Conservation (phyloP, 1,284 basidiomycete genomes). For the Cutaneotrichosporon sp. region DNA sequence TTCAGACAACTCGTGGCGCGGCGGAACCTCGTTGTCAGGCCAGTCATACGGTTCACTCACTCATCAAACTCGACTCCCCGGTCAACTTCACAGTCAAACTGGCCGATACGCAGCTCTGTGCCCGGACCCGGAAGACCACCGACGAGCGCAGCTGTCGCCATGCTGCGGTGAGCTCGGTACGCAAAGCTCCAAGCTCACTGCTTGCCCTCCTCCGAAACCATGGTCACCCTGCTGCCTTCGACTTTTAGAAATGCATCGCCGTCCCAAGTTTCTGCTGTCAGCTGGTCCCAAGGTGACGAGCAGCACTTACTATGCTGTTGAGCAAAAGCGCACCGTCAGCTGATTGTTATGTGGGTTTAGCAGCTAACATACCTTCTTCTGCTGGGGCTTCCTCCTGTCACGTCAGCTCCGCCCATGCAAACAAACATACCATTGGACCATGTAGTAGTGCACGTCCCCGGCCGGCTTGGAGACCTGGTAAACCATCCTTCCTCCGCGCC, state of each 20-base stretch:
- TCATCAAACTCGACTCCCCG: constrained; percentile 25
- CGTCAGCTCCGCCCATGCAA: constrained; percentile 12
- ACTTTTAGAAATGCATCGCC: constrained; percentile 54
- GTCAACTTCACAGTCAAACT: constrained; percentile 57
- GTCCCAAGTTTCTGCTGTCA: constrained; percentile 47
- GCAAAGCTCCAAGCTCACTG: constrained; percentile 25
- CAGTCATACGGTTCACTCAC: constrained; percentile 18
- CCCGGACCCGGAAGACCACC: constrained; percentile 26
- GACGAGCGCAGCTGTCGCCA: constrained; percentile 27
- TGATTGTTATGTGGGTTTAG: no score
- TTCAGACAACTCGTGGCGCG: constrained; percentile 28
- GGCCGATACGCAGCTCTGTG: constrained; percentile 56
- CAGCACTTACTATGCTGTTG: constrained; percentile 41
- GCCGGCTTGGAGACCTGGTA: constrained; percentile 12
- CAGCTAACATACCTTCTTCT: constrained; percentile 36
- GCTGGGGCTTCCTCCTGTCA: constrained; percentile 47
- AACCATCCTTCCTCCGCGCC: constrained; percentile 23
- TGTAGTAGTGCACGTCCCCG: constrained; percentile 27
- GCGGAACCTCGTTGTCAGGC: constrained; percentile 29
- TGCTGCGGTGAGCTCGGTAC: constrained; percentile 16
- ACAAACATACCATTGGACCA: constrained; percentile 44
- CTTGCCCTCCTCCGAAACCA: constrained; percentile 49
- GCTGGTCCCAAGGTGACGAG: neutral
- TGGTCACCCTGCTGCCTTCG: constrained; percentile 52
- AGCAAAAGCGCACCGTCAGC: neutral